phyloP scores from a whole-genome alignment of 2,329 filamentous ascomycete genomes.

The Didymella pinodella region DNA sequence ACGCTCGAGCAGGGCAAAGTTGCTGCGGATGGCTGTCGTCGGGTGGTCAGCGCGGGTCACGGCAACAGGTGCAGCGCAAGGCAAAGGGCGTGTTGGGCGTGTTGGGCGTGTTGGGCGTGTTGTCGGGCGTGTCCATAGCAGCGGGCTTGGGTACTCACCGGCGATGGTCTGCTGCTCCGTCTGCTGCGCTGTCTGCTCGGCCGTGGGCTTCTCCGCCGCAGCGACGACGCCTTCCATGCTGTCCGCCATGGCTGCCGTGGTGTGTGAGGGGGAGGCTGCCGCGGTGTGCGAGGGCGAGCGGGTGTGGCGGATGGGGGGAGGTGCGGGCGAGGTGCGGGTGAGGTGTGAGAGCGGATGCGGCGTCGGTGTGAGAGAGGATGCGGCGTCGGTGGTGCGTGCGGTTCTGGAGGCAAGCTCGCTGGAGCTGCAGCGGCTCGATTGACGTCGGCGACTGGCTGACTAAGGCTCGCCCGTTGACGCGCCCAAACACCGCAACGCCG shows the following conservation, averaged over 20 bases:
- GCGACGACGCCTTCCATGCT: conserved; percentile 59
- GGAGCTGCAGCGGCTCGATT: conserved; percentile 16
- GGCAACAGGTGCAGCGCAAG: conserved; percentile 32
- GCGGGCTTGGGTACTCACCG: conserved; percentile 38
- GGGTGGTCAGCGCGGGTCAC: conserved; percentile 42
- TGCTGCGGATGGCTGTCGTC: conserved; percentile 85
- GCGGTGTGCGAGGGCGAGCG: conserved; percentile 21
- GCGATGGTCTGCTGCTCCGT: conserved; percentile 52
- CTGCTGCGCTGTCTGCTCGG: conserved; percentile 53
- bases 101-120: neutral
- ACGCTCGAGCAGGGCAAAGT: conserved; percentile 89
- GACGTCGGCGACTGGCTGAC: conserved; percentile 14
- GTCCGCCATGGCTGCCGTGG: conserved; percentile 55
- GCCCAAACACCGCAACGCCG: conserved; percentile 14
- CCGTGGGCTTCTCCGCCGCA: conserved; percentile 52
- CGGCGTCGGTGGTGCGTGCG: conserved; percentile 23
- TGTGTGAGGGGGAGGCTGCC: conserved; percentile 28
- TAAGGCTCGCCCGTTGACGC: conserved; percentile 3
- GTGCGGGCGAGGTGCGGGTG: neutral
- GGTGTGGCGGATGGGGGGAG: neutral
- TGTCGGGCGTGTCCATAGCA: neutral
- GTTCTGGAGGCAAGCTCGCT: conserved; percentile 29
- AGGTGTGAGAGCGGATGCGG: neutral
- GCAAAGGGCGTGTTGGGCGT: conserved; percentile 27
- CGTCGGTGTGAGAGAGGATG: neutral